Base-by-base conservation (phyloP, 441 rosid genomes). In the Mallotus japonicus region DNA sequence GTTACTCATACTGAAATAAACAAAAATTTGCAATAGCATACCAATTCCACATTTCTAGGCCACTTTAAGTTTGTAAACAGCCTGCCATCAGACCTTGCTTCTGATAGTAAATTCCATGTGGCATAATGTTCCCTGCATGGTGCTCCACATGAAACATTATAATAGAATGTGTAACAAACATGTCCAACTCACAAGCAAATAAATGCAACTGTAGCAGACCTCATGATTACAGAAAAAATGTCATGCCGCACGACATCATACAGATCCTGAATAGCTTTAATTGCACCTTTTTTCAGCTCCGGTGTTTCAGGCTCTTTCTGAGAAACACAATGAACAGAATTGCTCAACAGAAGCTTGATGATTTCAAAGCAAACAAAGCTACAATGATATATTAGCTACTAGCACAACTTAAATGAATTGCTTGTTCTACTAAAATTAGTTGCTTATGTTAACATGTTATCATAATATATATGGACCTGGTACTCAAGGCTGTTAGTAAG, bases 181-280 rank as follows among this genome's bases (percentile, higher is more conserved):
- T 44, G 53, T 69, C 62, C 67, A 76, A 80, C 49, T 46, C 57
- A 75, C 53, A 69, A 70, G 71, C 70, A 66, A 76, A 69, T 59
- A 70, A 28, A 37, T 76, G 69, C 42, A 70, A 65, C 58, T 66
- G 69, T 69, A 72, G 40, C 72, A 75, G 62, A 95, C 99, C 98
- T 92, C 97, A 87, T 83, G 83, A 87, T 73, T 69, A 90, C 58
- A 65, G 89, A 74, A 77, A 93, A 89, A 74, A 96, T 87, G 81
- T 96, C 99, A 76, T 78, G 82, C 54, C 74, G 90, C 83, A 96
- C 86, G 81, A 96, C 97, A 88, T 96, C 99, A 70, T 93, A 92
- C 61, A 96, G 92, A 92, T 93, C 98, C 71, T 86, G 99, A 82
- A 92, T 92, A 84, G 99, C 97, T 83, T 93, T 81, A 72, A 96